Conservation (phyloP, 345 rosid genomes). For the Murraya paniculata region DNA sequence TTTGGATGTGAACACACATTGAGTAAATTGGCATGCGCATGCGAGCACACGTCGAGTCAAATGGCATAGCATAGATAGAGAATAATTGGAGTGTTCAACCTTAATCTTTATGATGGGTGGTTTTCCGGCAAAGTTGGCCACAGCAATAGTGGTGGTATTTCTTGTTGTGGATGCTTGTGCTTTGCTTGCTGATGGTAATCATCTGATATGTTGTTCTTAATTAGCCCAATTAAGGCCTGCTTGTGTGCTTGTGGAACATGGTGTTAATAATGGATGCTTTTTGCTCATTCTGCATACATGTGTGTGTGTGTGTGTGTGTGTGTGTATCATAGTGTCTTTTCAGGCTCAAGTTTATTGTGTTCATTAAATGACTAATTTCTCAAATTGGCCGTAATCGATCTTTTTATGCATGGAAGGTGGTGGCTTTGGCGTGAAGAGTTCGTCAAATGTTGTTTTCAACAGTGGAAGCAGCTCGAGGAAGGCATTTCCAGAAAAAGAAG, state of each 20-base stretch:
- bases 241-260: neutral
- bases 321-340: no score
- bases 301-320: no score
- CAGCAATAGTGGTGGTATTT: neutral
- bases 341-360: neutral
- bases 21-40: neutral
- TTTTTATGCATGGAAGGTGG: slow-evolving; percentile 12
- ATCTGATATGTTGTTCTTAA: neutral
- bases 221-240: neutral
- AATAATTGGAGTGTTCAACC: neutral
- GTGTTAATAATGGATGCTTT: neutral
- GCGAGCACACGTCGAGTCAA: neutral
- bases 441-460: neutral
- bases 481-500: slow-evolving; percentile 7
- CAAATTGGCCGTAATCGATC: neutral
- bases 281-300: neutral
- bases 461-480: slow-evolving; percentile 7
- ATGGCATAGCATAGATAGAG: neutral
- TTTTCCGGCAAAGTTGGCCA: neutral
- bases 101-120: neutral
- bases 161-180: neutral
- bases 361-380: neutral
- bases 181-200: neutral
- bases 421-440: neutral
- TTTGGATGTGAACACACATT: neutral